Evolutionary conservation across 2,329 filamentous ascomycete species (phyloP).

Genomic region (Biscogniauxia marginata): DNA sequence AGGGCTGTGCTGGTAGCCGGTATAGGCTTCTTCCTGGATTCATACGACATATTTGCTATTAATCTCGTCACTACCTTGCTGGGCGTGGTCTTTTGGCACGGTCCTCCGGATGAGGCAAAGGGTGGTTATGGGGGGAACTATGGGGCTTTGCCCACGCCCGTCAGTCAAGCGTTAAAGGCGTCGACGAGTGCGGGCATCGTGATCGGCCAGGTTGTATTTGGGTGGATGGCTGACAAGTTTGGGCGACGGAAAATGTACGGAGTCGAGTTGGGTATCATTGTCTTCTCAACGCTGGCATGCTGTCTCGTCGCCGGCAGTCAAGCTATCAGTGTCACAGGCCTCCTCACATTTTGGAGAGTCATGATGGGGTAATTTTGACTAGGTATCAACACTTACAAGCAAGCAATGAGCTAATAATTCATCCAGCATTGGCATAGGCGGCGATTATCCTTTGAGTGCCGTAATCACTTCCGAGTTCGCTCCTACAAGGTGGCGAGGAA

Average conservation of each 20-base stretch:
- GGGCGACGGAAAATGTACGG: slow-evolving; percentile 83
- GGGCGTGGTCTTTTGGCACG: slow-evolving; percentile 73
- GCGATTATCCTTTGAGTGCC: slow-evolving; percentile 77
- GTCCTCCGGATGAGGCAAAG: slow-evolving; percentile 32
- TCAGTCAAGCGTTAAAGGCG: slow-evolving; percentile 77
- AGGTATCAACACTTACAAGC: background rate
- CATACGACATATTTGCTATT: slow-evolving; percentile 80
- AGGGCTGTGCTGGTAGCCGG: slow-evolving; percentile 74
- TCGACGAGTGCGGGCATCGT: slow-evolving; percentile 78
- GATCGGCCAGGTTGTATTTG: slow-evolving; percentile 74
- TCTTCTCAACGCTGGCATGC: slow-evolving; percentile 67
- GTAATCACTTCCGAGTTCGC: slow-evolving; percentile 86
- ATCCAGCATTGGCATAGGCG: slow-evolving; percentile 69
- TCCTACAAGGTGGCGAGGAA: slow-evolving; percentile 76
- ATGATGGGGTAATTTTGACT: slow-evolving; percentile 55
- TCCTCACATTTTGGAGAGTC: slow-evolving; percentile 73
- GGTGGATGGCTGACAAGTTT: slow-evolving; percentile 72
- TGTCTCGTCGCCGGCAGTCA: slow-evolving; percentile 61
- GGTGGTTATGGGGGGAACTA: slow-evolving; percentile 50
- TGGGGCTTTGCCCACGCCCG: slow-evolving; percentile 59
- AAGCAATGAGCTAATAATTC: slow-evolving; percentile 11
- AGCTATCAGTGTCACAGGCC: slow-evolving; percentile 56
- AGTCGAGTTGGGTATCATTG: slow-evolving; percentile 70
- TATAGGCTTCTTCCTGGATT: slow-evolving; percentile 81
- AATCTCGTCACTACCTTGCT: slow-evolving; percentile 70